Percentiles rank a stretch among this genome's conserved stretches.
phyloP scores from a whole-genome alignment of 345 rosid genomes.

The Bruguiera parviflora region DNA sequence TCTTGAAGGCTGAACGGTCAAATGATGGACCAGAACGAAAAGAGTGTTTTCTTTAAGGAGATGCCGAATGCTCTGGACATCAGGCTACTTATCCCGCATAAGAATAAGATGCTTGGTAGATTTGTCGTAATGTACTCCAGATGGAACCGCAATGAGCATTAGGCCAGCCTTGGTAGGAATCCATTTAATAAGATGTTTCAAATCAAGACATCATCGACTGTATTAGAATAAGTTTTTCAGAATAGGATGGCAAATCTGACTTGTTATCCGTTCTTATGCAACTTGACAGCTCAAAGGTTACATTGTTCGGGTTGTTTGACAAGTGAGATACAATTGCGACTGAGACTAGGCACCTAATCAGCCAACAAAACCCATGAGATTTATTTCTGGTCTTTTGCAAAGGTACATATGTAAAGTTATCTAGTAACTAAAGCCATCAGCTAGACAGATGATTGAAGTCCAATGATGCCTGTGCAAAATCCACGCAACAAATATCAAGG shows the following conservation, averaged over 20 bases:
- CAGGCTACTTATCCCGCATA: no score
- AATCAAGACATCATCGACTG: no score
- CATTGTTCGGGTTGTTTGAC: no score
- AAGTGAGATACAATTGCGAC: neutral
- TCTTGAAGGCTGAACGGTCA: neutral
- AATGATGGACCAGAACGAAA: neutral
- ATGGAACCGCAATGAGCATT: no score
- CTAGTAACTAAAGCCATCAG: neutral
- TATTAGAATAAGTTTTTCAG: no score
- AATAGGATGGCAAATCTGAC: no score
- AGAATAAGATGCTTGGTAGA: no score
- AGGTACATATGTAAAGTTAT: neutral
- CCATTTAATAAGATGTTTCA: no score
- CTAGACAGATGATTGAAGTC: slow-evolving; percentile 70
- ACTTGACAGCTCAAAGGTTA: no score
- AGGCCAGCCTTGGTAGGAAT: no score
- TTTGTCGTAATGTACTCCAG: no score
- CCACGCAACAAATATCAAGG: slow-evolving; percentile 9
- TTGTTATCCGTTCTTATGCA: no score
- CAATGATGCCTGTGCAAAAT: slow-evolving; percentile 65
- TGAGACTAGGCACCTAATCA: neutral
- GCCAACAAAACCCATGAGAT: neutral
- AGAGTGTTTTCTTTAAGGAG: neutral
- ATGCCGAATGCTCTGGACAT: neutral
- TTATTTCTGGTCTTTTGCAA: neutral